Conservation (phyloP, 1,139 yeast genomes). For the Sugiyamaella novakii region DNA sequence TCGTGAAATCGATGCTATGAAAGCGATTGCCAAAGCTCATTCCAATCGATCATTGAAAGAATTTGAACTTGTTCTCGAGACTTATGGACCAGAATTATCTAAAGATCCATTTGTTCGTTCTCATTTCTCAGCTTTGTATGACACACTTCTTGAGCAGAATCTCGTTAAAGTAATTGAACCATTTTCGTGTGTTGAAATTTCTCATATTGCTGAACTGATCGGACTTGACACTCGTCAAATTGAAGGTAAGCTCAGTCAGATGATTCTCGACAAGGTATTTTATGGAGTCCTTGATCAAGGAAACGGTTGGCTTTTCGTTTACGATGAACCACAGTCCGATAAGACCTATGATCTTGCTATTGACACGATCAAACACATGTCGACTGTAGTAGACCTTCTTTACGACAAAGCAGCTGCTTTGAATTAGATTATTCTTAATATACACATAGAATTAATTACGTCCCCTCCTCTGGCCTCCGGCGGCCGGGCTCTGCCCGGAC, state of each 20-base stretch:
- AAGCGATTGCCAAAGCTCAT: constrained; percentile 87
- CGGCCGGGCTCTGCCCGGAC: background rate
- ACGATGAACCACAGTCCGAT: constrained; percentile 86
- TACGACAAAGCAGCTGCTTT: constrained; percentile 90
- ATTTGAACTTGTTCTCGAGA: constrained; percentile 75
- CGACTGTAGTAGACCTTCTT: constrained; percentile 83
- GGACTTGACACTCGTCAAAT: constrained; percentile 88
- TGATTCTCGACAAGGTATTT: constrained; percentile 93
- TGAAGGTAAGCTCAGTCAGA: constrained; percentile 92
- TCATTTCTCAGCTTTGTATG: constrained; percentile 91
- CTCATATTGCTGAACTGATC: constrained; percentile 83
- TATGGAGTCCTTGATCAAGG: constrained; percentile 98
- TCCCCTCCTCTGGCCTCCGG: background rate
- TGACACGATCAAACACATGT: constrained; percentile 83
- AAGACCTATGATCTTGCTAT: constrained; percentile 87
- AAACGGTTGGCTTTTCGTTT: constrained; percentile 93
- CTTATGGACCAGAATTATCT: constrained; percentile 74
- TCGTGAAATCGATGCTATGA: constrained; percentile 83
- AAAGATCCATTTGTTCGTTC: constrained; percentile 87
- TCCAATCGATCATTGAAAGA: constrained; percentile 87
- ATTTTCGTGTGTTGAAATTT: constrained; percentile 88
- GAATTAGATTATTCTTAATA: constrained; percentile 41
- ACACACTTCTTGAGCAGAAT: constrained; percentile 89
- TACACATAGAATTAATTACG: background rate
- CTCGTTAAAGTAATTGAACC: constrained; percentile 94